Evolutionary conservation across 768 basidiomycete genomes (phyloP), one percentile per base, ranked within the genome.

Genomic region (Boletus reticulatus): DNA sequence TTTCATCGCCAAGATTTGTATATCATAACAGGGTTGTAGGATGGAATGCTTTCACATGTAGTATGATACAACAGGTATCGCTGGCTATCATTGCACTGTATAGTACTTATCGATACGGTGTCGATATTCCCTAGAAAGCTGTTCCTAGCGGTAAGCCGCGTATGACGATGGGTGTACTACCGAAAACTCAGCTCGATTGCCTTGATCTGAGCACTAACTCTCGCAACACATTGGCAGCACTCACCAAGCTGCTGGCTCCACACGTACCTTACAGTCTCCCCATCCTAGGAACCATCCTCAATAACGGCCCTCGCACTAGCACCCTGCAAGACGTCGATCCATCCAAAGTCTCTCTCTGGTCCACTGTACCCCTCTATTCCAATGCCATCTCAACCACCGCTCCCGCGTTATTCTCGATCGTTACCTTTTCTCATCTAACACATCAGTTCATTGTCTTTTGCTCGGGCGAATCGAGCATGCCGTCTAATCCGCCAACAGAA

Each of bases 341-440:
- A 48, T 57, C 67, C 46, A 53, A 60, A 44, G 24, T 58, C 36
- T 52, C 31, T 0, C 52, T 63, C 37, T 64, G 67, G 66, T 65
- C 66, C 4, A 62, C 66, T 24, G 32, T 48, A 44, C 63, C 54
- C 22, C 31, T 59, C 14, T 29, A 17, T 46, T n/a, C 31, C 2
- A 27, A 44, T 31, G n/a, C 42, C 37, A 45, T 34, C 38, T 34
- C 43, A 4, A 41, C 27, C 43, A 39, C 42, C 16, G 6, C 17
- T n/a, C 45, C 59, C 6, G 24, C 12, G 22, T 43, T 61, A 29
- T 67, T 63, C 53, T 70, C 70, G 10, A 45, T 67, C 24, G 22
- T 58, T 20, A 14, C 29, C n/a, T 61, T 59, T 38, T 64, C 60
- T 27, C 55, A 57, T 44, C 2, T 44, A 10, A 57, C 45, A 22